phyloP scores from a whole-genome alignment of 1,139 yeast species.

The Candida pseudoviswanathii region DNA sequence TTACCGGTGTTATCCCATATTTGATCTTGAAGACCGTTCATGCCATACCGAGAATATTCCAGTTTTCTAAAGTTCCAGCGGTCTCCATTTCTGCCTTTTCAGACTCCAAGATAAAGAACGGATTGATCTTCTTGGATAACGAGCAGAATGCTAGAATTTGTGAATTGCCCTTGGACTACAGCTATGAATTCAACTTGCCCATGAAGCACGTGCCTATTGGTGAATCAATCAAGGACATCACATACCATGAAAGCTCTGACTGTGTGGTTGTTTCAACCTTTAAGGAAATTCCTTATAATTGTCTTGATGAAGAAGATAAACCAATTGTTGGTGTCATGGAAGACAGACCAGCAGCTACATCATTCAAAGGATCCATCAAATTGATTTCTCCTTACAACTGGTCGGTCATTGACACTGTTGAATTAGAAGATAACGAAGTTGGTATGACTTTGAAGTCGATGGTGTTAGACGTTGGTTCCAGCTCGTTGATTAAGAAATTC shows the following conservation, averaged over 20 bases:
- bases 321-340: conserved; percentile 62
- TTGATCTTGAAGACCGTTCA: conserved; percentile 65
- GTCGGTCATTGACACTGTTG: conserved; percentile 73
- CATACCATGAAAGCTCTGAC: conserved; percentile 72
- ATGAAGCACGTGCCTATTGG: conserved; percentile 55
- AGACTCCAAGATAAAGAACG: conserved; percentile 42
- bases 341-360: conserved; percentile 46
- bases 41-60: conserved; percentile 67
- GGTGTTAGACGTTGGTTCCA: conserved; percentile 52
- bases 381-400: conserved; percentile 75
- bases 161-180: conserved; percentile 52
- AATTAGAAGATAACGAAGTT: conserved; percentile 67
- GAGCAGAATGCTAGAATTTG: conserved; percentile 73
- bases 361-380: conserved; percentile 62
- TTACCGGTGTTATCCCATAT: conserved; percentile 78
- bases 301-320: conserved; percentile 76
- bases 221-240: conserved; percentile 66
- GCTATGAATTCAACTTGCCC: conserved; percentile 68
- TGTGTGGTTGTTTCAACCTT: conserved; percentile 69
- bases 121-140: conserved; percentile 74
- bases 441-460: conserved; percentile 61
- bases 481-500: conserved; percentile 40
- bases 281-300: conserved; percentile 59
- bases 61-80: conserved; percentile 64
- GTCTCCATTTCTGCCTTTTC: conserved; percentile 62